Conservation (phyloP, 1,284 basidiomycete species). For the Marasmius oreades region DNA sequence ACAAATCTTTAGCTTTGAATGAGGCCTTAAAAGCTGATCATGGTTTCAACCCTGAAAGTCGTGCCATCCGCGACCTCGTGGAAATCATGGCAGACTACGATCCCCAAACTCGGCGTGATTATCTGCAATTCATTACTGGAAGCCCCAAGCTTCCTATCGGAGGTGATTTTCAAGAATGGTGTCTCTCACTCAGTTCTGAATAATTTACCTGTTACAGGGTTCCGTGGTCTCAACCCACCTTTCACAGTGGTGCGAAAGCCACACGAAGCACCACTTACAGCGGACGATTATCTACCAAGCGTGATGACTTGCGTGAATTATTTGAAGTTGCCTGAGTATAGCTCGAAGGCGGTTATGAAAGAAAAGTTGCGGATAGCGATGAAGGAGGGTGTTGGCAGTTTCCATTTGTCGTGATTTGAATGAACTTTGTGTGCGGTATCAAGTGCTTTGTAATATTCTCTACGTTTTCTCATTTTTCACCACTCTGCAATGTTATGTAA, state of each 20-base stretch:
- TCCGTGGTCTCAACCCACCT: conserved; percentile 91
- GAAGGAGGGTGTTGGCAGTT: conserved; percentile 88
- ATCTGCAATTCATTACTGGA: conserved; percentile 96
- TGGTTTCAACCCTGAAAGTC: conserved; percentile 94
- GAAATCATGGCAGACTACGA: conserved; percentile 87
- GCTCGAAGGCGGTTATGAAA: conserved; percentile 75
- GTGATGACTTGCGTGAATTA: conserved; percentile 99
- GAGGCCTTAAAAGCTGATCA: conserved; percentile 96
- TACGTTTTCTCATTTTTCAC: background rate
- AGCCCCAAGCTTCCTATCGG: conserved; percentile 93
- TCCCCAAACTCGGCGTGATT: conserved; percentile 72
- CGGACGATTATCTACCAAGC: conserved; percentile 94
- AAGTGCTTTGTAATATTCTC: background rate
- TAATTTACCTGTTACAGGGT: conserved; percentile 52
- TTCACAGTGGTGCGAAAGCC: conserved; percentile 97
- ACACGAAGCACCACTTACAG: conserved; percentile 84
- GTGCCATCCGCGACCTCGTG: conserved; percentile 84
- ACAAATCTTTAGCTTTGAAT: conserved; percentile 60
- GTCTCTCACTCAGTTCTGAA: background rate
- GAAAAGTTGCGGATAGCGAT: conserved; percentile 82
- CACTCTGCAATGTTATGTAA: conserved; percentile 6
- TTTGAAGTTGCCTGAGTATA: conserved; percentile 92
- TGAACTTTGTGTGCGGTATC: background rate
- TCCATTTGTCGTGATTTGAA: conserved; percentile 80
- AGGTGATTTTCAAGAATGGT: conserved; percentile 38